Percentiles rank a stretch among this genome's conserved stretches.
phyloP scores from a whole-genome alignment of 768 basidiomycete species.

The Cystofilobasidium capitatum region DNA sequence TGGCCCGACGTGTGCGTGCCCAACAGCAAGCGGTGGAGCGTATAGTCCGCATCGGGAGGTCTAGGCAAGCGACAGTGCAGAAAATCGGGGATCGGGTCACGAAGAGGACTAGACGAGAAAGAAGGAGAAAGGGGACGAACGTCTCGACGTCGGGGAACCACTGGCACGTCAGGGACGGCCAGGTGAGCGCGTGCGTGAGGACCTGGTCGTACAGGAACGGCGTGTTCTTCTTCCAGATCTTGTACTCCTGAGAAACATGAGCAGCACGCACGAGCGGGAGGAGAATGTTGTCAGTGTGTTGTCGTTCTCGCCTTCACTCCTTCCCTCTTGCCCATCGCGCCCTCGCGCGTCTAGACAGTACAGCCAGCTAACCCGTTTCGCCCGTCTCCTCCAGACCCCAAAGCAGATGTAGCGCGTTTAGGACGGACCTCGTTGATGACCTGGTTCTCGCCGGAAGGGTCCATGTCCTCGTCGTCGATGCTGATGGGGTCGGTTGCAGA shows the following conservation, averaged over 20 bases:
- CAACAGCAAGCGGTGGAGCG: constrained; percentile 82
- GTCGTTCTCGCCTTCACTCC: background rate
- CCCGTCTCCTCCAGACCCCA: background rate
- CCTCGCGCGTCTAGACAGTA: background rate
- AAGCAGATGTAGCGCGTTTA: constrained; percentile 1
- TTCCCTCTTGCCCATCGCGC: background rate
- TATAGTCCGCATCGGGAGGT: constrained; percentile 59
- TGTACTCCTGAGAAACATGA: constrained; percentile 38
- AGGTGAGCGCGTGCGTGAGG: constrained; percentile 93
- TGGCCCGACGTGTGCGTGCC: constrained; percentile 96
- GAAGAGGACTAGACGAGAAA: background rate
- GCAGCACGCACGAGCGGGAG: no score
- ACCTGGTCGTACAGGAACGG: constrained; percentile 97
- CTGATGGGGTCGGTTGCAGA: constrained; percentile 12
- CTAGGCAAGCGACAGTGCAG: background rate
- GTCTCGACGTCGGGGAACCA: constrained; percentile 97
- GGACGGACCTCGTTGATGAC: constrained; percentile 42
- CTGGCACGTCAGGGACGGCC: constrained; percentile 95
- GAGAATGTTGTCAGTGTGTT: background rate
- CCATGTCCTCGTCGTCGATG: constrained; percentile 44
- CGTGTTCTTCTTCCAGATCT: constrained; percentile 53
- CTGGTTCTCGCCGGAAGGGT: constrained; percentile 38
- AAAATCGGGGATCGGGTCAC: background rate
- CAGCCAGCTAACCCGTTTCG: background rate
- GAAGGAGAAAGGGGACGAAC: constrained; percentile 46